A percentile compares a stretch with the other conserved stretches of the same genome.
Conservation (phyloP, 306 rosid species). For the Vigna mungo region DNA sequence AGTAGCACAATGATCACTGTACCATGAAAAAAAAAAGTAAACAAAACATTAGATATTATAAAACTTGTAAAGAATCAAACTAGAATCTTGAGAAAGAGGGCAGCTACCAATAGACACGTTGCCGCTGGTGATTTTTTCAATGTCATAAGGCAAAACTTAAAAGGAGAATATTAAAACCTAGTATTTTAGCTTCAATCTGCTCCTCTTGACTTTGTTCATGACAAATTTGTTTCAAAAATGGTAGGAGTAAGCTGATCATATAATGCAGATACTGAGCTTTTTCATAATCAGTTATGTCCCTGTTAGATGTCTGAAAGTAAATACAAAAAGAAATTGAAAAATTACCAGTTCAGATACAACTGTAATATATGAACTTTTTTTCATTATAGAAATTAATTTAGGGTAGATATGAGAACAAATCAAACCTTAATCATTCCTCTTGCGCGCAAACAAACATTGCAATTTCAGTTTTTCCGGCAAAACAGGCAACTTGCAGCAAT, state of each 20-base stretch:
- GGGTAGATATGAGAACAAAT: constrained; percentile 12
- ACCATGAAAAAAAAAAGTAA: too few relatives aligned
- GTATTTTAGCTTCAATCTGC: constrained; percentile 70
- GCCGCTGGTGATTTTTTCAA: constrained; percentile 35
- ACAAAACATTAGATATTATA: too few relatives aligned
- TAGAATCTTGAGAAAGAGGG: too few relatives aligned
- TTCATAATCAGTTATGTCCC: constrained; percentile 54
- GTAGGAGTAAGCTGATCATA: constrained; percentile 55
- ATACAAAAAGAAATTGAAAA: constrained; percentile 31
- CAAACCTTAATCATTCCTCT: constrained; percentile 71
- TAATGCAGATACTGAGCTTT: constrained; percentile 59
- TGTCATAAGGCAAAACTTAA: constrained; percentile 36
- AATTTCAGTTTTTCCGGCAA: constrained; percentile 78
- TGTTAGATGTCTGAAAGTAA: constrained; percentile 62
- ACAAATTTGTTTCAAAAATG: constrained; percentile 65
- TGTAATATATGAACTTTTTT: constrained; percentile 21
- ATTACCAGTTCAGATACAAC: background rate
- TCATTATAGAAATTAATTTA: constrained; percentile 33
- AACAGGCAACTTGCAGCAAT: constrained; percentile 68
- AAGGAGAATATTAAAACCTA: constrained; percentile 57
- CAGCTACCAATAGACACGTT: too few relatives aligned
- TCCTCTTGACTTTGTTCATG: constrained; percentile 70
- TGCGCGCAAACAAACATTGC: constrained; percentile 76
- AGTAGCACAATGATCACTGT: too few relatives aligned
- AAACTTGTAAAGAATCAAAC: too few relatives aligned